A percentile compares a stretch with the other conserved stretches of the same genome.
phyloP scores from a whole-genome alignment of 1,139 yeast genomes.

The Kurtzmaniella quercitrusa region DNA sequence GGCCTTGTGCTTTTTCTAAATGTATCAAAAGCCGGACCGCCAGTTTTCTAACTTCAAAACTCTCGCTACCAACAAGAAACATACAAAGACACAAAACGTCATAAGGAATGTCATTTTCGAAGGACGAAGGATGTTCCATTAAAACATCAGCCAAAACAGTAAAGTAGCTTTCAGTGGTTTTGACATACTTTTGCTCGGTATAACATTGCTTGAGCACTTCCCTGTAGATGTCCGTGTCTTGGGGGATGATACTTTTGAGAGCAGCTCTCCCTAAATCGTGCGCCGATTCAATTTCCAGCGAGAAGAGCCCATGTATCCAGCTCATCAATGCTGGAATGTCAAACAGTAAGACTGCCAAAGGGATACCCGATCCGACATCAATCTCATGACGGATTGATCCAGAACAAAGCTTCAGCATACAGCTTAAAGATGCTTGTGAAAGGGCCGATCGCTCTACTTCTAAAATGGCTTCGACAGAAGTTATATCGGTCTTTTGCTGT shows the following conservation, averaged over 20 bases:
- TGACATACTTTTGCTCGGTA: conserved; percentile 44
- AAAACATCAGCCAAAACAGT: conserved; percentile 64
- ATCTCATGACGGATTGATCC: conserved; percentile 56
- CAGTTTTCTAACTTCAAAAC: conserved; percentile 51
- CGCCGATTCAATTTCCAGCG: conserved; percentile 54
- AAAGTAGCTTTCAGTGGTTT: conserved; percentile 65
- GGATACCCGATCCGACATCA: conserved; percentile 24
- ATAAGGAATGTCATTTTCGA: conserved; percentile 41
- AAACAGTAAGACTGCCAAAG: conserved; percentile 52
- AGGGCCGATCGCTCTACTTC: conserved; percentile 77
- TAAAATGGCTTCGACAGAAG: conserved; percentile 65
- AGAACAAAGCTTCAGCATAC: conserved; percentile 79
- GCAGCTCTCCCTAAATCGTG: conserved; percentile 71
- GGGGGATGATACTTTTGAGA: conserved; percentile 58
- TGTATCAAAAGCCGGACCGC: conserved; percentile 58
- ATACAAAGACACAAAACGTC: conserved; percentile 62
- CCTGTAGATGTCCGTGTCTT: conserved; percentile 51
- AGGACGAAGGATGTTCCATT: conserved; percentile 10
- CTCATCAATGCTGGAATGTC: conserved; percentile 63
- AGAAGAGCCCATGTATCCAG: conserved; percentile 75
- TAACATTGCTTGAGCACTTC: conserved; percentile 72
- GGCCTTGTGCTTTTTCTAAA: conserved; percentile 44
- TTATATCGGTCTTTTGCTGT: conserved; percentile 40
- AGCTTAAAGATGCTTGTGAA: conserved; percentile 68
- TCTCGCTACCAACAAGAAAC: conserved; percentile 67